Conservation (phyloP, 176 grass and related monocot species). For the Zea luxurians region DNA sequence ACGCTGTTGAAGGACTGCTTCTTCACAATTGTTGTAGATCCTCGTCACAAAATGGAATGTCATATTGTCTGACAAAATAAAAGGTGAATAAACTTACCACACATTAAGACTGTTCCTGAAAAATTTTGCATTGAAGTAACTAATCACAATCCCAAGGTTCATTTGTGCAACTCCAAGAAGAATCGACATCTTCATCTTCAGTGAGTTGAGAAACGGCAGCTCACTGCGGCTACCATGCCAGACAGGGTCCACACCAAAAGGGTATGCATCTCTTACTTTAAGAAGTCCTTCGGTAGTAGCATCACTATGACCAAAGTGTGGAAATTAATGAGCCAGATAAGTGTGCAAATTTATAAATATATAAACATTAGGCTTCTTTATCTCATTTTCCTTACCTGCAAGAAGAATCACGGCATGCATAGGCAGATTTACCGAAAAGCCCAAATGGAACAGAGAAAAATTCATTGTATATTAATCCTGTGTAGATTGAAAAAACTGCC, state of each 20-base stretch:
- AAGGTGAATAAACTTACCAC: too few species aligned
- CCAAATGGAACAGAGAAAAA: slow-evolving; percentile 63
- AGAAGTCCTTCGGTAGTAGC: slow-evolving; percentile 61
- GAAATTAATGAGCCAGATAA: slow-evolving; percentile 30
- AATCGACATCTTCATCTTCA: slow-evolving; percentile 65
- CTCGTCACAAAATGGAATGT: background rate
- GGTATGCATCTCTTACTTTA: slow-evolving; percentile 71
- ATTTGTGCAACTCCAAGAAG: too few species aligned
- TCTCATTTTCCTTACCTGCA: slow-evolving; percentile 61
- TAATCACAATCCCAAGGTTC: too few species aligned
- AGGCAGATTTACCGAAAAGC: slow-evolving; percentile 87
- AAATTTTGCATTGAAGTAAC: too few species aligned
- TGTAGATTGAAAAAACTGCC: too few species aligned
- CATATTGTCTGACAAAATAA: too few species aligned
- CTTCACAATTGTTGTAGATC: background rate
- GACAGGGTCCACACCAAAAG: slow-evolving; percentile 88
- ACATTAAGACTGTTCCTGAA: too few species aligned
- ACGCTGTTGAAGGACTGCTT: background rate
- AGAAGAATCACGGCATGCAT: slow-evolving; percentile 76
- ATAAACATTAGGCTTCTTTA: background rate
- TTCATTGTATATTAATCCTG: too few species aligned
- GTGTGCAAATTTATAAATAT: slow-evolving; percentile 8
- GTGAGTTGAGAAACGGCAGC: slow-evolving; percentile 85
- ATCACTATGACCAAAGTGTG: slow-evolving; percentile 51
- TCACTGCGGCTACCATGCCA: slow-evolving; percentile 88